phyloP scores from a whole-genome alignment of 176 grass and related monocot species.

The maize (Zea mays) region Zm-B73-REFERENCE-NAM-5.0 NC_050098.1:232609001-232609500 shows the following conservation, averaged over 20 bases:
- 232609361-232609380: slow-evolving; percentile 78
- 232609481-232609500: slow-evolving; percentile 59
- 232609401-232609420: slow-evolving; percentile 90
- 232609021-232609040: slow-evolving; percentile 73
- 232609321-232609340: slow-evolving; percentile 83
- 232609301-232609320: background rate
- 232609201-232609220: background rate
- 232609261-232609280: background rate
- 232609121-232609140: slow-evolving; percentile 44
- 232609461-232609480: slow-evolving; percentile 70
- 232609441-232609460: slow-evolving; percentile 80
- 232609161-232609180: background rate
- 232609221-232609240: no score
- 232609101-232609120: slow-evolving; percentile 48
- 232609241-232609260: background rate
- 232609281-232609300: background rate
- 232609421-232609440: slow-evolving; percentile 81
- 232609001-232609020: slow-evolving; percentile 84
- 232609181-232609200: no score
- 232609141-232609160: slow-evolving; percentile 39
- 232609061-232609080: slow-evolving; percentile 62
- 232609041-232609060: slow-evolving; percentile 67
- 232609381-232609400: slow-evolving; percentile 82
- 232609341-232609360: slow-evolving; percentile 93
- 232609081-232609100: slow-evolving; percentile 48